Evolutionary conservation across 225 moss, liverwort and hornwort genomes (phyloP).

Genomic region (Pleurozium schreberi): DNA sequence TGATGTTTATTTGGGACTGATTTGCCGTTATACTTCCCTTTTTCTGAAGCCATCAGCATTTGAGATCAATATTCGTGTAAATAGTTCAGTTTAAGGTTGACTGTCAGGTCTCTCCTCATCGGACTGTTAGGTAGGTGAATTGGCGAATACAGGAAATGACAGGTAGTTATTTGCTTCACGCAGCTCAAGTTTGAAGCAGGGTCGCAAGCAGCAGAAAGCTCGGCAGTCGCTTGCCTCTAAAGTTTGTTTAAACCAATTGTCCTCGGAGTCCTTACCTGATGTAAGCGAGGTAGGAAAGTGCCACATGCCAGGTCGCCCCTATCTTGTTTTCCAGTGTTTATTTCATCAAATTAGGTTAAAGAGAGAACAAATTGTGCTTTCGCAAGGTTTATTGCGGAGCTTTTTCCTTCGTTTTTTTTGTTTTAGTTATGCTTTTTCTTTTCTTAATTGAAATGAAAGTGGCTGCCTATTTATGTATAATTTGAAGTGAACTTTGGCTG

Average conservation of each 20-base stretch:
- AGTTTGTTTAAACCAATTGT: conserved; percentile 22
- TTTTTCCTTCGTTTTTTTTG: background rate
- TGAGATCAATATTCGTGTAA: background rate
- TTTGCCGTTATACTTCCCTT: background rate
- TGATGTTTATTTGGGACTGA: background rate
- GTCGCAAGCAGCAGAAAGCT: conserved; percentile 37
- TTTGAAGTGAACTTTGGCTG: background rate
- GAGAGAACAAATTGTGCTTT: background rate
- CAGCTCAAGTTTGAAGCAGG: conserved; percentile 31
- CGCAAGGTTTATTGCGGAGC: background rate
- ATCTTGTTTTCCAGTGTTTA: background rate
- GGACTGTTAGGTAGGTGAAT: background rate
- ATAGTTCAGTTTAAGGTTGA: background rate
- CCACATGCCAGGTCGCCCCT: background rate
- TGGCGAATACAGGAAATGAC: background rate
- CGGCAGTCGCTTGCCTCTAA: conserved; percentile 28
- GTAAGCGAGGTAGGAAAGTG: conserved; percentile 21
- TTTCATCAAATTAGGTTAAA: background rate
- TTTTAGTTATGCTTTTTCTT: background rate
- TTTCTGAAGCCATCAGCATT: background rate
- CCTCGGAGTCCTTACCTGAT: conserved; percentile 2
- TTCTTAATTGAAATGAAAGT: background rate
- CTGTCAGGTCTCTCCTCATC: background rate
- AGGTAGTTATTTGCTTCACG: background rate
- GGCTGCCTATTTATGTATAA: background rate